A percentile compares a stretch with the other conserved stretches of the same genome.
phyloP scores from a whole-genome alignment of 495 filamentous ascomycete genomes.

The Staphylotrichum tortipilum region DNA sequence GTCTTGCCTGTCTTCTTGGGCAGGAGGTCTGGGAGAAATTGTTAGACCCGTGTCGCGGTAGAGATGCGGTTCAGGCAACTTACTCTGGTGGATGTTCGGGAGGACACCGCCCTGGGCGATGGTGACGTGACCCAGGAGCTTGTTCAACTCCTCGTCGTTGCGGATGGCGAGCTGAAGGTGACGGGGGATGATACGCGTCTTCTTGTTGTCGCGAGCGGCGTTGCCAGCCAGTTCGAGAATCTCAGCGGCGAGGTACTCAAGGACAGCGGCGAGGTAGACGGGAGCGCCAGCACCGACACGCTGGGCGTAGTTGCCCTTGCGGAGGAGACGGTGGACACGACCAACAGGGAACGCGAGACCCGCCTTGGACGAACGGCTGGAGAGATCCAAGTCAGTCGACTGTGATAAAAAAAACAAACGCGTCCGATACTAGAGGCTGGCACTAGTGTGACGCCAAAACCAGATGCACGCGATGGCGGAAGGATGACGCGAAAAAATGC shows the following conservation, averaged over 20 bases:
- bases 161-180: conserved; percentile 99
- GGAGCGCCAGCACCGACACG: conserved; percentile 99
- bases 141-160: conserved; percentile 99
- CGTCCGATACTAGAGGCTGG: conserved; percentile 8
- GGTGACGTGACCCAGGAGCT: conserved; percentile 97
- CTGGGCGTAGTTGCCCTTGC: conserved; percentile 99
- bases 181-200: conserved; percentile 99
- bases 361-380: conserved; percentile 95
- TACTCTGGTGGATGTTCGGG: conserved; percentile 97
- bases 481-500: conserved; percentile 8
- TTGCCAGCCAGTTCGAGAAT: conserved; percentile 99
- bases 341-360: conserved; percentile 99
- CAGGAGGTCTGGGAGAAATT: conserved; percentile 62
- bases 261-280: conserved; percentile 95
- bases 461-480: conserved; percentile 4
- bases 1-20: conserved; percentile 96
- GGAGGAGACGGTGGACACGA: conserved; percentile 98
- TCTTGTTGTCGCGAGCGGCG: conserved; percentile 99
- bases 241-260: conserved; percentile 97
- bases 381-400: conserved; percentile 25
- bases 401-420: conserved; percentile 19
- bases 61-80: conserved; percentile 28
- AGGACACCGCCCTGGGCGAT: conserved; percentile 99
- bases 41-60: conserved; percentile 34
- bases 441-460: background rate